A percentile compares a stretch with the other conserved stretches of the same genome.
Evolutionary conservation across 176 grass and related monocot species (phyloP).

Genomic region (Oryza nivara): DNA sequence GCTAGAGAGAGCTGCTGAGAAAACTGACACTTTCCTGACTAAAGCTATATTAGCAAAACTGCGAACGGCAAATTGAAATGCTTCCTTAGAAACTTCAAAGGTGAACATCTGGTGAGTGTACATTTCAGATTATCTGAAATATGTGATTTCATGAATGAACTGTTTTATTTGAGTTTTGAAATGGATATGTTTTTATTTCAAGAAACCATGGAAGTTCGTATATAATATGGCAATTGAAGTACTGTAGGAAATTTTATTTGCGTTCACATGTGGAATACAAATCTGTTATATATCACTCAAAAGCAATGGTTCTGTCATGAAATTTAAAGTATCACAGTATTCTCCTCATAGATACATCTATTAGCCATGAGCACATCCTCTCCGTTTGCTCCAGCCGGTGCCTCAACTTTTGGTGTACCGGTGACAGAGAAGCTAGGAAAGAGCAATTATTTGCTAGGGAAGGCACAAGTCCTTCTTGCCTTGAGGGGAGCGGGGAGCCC

Average conservation of each 20-base stretch:
- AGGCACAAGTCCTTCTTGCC: too few species aligned
- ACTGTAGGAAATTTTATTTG: neutral
- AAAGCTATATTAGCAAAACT: constrained; percentile 83
- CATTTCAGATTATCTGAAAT: constrained; percentile 27
- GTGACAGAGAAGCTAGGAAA: too few species aligned
- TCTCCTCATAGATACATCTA: too few species aligned
- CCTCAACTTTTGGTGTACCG: too few species aligned
- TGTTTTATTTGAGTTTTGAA: neutral
- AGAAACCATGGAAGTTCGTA: constrained; percentile 24
- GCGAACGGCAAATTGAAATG: constrained; percentile 38
- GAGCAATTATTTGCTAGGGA: too few species aligned
- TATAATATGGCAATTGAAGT: neutral
- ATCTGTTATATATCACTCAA: neutral
- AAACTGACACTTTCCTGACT: constrained; percentile 71
- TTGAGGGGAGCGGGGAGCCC: too few species aligned
- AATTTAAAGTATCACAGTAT: neutral
- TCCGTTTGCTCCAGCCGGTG: too few species aligned
- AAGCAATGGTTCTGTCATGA: neutral
- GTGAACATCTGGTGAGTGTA: neutral
- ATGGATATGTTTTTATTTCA: neutral
- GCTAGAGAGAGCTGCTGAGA: constrained; percentile 62
- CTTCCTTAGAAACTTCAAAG: constrained; percentile 12
- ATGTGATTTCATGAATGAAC: neutral
- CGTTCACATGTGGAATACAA: neutral
- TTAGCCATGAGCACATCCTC: too few species aligned